Conservation (phyloP, 192 early-diverging fungal genomes). For the Linderina pennispora region DNA sequence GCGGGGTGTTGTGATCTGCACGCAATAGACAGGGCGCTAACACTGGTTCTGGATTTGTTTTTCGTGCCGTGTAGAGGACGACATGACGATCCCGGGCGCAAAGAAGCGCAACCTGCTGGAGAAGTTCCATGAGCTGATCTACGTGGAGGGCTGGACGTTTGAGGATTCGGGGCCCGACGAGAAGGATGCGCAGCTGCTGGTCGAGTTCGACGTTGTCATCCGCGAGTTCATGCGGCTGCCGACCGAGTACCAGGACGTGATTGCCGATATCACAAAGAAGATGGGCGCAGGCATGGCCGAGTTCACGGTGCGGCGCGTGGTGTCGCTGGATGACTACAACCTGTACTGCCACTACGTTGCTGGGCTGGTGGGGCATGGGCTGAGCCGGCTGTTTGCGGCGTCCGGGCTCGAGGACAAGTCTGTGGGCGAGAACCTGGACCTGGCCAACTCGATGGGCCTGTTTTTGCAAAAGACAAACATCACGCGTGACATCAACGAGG, state of each 20-base stretch:
- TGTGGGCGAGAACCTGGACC: constrained; percentile 44
- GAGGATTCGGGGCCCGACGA: constrained; percentile 83
- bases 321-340: constrained; percentile 84
- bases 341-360: constrained; percentile 98
- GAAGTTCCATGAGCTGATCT: constrained; percentile 75
- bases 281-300: constrained; percentile 98
- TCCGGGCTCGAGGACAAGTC: constrained; percentile 69
- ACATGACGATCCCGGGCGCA: constrained; percentile 82
- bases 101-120: constrained; percentile 73
- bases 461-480: constrained; percentile 99
- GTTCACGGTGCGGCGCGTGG: constrained; percentile 60
- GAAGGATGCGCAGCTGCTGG: constrained; percentile 88
- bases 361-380: constrained; percentile 88
- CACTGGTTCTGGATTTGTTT: no score
- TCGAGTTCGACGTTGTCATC: constrained; percentile 86
- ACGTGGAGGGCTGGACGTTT: constrained; percentile 74
- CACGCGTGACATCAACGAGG: constrained; percentile 90
- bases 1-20: background rate
- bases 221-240: constrained; percentile 75
- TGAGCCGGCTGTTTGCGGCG: constrained; percentile 85
- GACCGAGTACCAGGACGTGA: constrained; percentile 72
- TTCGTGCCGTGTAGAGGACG: constrained; percentile 70
- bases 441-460: constrained; percentile 92
- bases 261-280: constrained; percentile 81
- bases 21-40: no score